Conservation (phyloP, 2,329 filamentous ascomycete genomes). For the Colletotrichum simmondsii region DNA sequence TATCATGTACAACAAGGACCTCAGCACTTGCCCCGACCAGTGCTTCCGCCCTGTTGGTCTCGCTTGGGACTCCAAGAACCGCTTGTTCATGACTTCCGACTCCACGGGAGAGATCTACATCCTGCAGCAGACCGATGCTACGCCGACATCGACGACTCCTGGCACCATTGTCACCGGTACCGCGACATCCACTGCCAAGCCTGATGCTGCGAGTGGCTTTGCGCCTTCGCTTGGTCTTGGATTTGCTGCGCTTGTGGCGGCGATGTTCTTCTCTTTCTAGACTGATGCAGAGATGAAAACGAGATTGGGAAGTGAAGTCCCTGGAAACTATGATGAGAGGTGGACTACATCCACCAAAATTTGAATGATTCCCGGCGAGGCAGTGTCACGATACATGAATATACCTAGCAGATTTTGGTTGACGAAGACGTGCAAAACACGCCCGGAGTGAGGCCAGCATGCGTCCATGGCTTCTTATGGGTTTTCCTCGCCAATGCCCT, state of each 20-base stretch:
- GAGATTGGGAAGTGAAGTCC: background rate
- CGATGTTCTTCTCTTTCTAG: background rate
- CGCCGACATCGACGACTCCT: conserved; percentile 16
- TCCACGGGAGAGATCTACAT: conserved; percentile 74
- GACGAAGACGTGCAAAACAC: background rate
- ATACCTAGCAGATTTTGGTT: background rate
- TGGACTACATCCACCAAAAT: background rate
- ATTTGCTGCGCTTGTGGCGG: background rate
- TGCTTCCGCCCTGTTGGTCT: conserved; percentile 75
- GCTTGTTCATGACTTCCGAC: conserved; percentile 73
- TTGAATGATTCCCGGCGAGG: background rate
- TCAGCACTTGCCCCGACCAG: conserved; percentile 60
- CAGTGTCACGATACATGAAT: background rate
- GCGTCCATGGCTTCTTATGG: background rate
- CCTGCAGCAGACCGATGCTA: conserved; percentile 42
- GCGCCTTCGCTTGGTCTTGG: background rate
- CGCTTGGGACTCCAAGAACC: conserved; percentile 58
- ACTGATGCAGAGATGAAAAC: background rate
- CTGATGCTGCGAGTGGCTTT: background rate
- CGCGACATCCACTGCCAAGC: conserved; percentile 1
- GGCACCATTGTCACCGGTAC: conserved; percentile 17
- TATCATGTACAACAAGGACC: conserved; percentile 66
- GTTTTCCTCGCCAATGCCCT: too few relatives aligned
- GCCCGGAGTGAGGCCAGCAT: background rate
- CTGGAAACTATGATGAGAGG: too few relatives aligned